Evolutionary conservation across 1,284 basidiomycete species (phyloP), one percentile per base, ranked within the genome.

Genomic region (Puccinia novopanici): DNA sequence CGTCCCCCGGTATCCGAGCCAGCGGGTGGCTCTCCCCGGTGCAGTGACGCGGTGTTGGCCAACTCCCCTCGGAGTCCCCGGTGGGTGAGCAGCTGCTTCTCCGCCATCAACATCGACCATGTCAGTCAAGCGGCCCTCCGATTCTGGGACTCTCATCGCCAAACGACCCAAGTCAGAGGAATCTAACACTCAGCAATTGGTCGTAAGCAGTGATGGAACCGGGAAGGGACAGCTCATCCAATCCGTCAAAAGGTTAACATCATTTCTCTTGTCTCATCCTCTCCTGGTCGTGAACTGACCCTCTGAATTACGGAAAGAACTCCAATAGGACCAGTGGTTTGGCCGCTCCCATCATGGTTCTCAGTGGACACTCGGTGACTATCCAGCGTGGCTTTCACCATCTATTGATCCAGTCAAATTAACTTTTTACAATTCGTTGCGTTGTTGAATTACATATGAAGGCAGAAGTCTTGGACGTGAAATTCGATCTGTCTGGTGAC

Each of bases 381-480:
- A 55, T 57, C 17, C 17, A 30, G 6, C 24, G 0, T 30, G 50
- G 13, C n/a, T 54, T 40, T 10, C 22, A 70, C n/a, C 8, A 57
- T 57, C n/a, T 57, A 8, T 6, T 15, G 55, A 6, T 27, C 13
- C 6, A 57, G n/a, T 27, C 24, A 30, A 27, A 27, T 57, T 57
- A 4, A 27, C 8, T 52, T 52, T 12, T 15, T 10, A 4, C 17
- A 45, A 45, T 52, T 17, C 10, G 4, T 15, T 52, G 9, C 50
- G 27, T 30, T 30, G 15, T 57, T 24, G 6, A 57, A 15, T 70
- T 3, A 8, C 37, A 54, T 37, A 59, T 48, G n/a, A 48, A 81
- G 37, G 83, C 81, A n/a, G 85, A 85, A 81, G 82, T 85, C 24
- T 82, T 85, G 61, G 85, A 85, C 75, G 65, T 84, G 80, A 82